phyloP scores from a whole-genome alignment of 1,284 basidiomycete genomes.

The Ceratobasidium sp. region DNA sequence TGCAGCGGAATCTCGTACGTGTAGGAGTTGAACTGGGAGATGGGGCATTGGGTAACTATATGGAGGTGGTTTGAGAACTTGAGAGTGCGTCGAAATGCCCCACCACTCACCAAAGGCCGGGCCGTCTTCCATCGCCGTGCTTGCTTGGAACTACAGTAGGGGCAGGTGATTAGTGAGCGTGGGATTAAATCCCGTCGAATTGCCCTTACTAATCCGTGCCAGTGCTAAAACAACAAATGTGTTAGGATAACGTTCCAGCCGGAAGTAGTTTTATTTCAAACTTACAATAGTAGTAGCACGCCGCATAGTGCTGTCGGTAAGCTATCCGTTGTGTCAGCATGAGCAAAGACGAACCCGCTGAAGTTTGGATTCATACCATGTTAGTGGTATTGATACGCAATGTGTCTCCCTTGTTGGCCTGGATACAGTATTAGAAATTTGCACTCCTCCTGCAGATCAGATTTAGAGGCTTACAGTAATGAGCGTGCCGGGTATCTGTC shows the following conservation, averaged over 20 bases:
- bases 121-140: constrained; percentile 59
- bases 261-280: constrained; percentile 19
- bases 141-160: constrained; percentile 57
- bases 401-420: constrained; percentile 48
- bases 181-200: no score
- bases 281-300: constrained; percentile 52
- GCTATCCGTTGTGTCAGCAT: no score
- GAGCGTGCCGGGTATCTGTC: constrained; percentile 48
- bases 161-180: no score
- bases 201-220: constrained; percentile 66
- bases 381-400: constrained; percentile 47
- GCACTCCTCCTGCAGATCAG: no score
- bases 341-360: no score
- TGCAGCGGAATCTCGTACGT: constrained; percentile 25
- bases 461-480: no score
- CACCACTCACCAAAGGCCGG: constrained; percentile 40
- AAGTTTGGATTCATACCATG: no score
- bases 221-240: constrained; percentile 57
- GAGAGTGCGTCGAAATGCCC: constrained; percentile 53
- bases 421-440: no score
- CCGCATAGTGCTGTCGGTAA: constrained; percentile 50
- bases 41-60: constrained; percentile 63
- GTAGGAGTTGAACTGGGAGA: constrained; percentile 52
- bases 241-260: constrained; percentile 22
- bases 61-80: no score